These are phyloP conservation scores for Lentinula lateritia DNA, from an alignment of 768 basidiomycete genomes.

Conservation along the genomic window DNA sequence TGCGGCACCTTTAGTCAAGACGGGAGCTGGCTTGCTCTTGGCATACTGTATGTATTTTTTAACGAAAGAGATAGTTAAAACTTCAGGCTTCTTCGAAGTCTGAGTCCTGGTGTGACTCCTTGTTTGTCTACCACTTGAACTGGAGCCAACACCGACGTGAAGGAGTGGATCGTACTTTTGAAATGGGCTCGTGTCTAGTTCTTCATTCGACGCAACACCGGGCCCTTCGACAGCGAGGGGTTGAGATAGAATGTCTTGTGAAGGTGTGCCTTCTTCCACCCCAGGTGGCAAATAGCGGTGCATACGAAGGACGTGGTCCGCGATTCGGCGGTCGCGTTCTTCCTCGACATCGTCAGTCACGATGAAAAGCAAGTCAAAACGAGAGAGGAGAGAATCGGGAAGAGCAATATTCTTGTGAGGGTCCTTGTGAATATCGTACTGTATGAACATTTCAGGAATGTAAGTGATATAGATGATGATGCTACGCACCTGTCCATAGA, in stretches of 20 bases:
- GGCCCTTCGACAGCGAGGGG: constrained; percentile 85
- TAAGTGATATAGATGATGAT: background rate
- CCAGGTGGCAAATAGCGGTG: constrained; percentile 96
- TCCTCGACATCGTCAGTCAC: constrained; percentile 99
- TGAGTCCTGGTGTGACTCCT: constrained; percentile 39
- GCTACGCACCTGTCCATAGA: constrained; percentile 83
- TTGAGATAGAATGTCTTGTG: constrained; percentile 83
- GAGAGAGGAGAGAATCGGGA: constrained; percentile 94
- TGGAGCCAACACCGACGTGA: constrained; percentile 70
- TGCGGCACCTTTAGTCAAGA: constrained; percentile 87
- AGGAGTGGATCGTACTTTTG: constrained; percentile 96
- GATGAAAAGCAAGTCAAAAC: constrained; percentile 97
- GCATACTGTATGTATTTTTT: constrained; percentile 99
- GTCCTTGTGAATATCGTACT: constrained; percentile 99
- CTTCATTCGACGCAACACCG: constrained; percentile 41
- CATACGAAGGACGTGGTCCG: constrained; percentile 96
- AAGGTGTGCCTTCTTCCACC: constrained; percentile 92
- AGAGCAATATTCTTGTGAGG: constrained; percentile 98
- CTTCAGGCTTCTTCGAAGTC: constrained; percentile 61
- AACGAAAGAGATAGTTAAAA: constrained; percentile 89
- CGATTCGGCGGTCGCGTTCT: constrained; percentile 86
- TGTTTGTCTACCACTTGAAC: constrained; percentile 43
- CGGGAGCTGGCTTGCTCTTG: constrained; percentile 82
- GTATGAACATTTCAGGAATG: constrained; percentile 12
- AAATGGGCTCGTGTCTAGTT: constrained; percentile 75